Evolutionary conservation across 805 yeast species (phyloP), one percentile per base, ranked within the genome.

Genomic region (Schizosaccharomyces osmophilus): DNA sequence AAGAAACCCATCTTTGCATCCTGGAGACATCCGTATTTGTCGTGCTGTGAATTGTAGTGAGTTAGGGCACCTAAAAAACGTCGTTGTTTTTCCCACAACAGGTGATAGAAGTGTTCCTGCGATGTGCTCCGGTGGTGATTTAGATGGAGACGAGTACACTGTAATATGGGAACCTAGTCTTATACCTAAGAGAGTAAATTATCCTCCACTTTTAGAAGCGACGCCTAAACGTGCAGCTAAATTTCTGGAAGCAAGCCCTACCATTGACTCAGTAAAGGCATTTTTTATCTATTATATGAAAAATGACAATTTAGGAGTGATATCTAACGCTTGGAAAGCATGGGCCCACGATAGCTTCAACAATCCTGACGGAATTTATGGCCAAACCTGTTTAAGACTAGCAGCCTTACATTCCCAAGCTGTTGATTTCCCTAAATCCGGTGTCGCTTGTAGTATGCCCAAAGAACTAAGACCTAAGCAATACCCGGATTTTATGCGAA

Each of bases 61-160:
- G 24, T 59, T 59, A 54, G 19, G 59, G 19, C 43, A 59, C 26
- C 15, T 51, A 6, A 51, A 51, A 51, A 61, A 62, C 41, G 62
- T 59, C 5, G 55, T 62, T n/a, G 62, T 62, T 36, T 42, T 62
- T 26, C 62, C 63, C 1, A 48, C 48, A 24, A 62, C 54, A 24
- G 63, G 63, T 22, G 48, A 22, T n/a, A 57, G 62, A 17, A 61
- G 60, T 22, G 57, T 62, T 41, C 59, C 63, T 4, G 57, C 41
- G 8, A 59, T 62, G 63, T 48, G 60, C n/a, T 48, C 63, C 17
- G 63, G 63, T 9, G 63, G 63, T 13, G 63, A 62, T 26, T 42
- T 62, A 41, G 63, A 62, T 51, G 63, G 63, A 19, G 63, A 62
- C 32, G 62, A 62, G 13, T 62, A 62, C 39, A 48, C 62, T n/a